Evolutionary conservation across 148 eudicot genomes (phyloP), one percentile per base, ranked within the genome.

Genomic region (Chenopodium album): DNA sequence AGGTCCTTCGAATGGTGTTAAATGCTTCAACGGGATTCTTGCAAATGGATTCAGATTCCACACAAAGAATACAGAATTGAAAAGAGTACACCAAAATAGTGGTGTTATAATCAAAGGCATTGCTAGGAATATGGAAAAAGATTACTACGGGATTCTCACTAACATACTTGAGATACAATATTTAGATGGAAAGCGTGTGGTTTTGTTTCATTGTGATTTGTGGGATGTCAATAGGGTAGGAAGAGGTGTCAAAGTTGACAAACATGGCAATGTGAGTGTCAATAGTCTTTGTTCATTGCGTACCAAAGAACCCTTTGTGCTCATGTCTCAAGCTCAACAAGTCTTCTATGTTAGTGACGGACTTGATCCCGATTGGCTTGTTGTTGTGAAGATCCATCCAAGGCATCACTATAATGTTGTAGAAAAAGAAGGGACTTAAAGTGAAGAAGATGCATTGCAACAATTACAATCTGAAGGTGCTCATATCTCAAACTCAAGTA

Each of bases 231-330:
- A 77, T 63, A 71, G 75, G 29, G 9, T 48, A 7, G 80, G 76
- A 31, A 76, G 56, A 56, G 67, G 84, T 13, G 75, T 82, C 13
- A 82, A 70, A 50, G 20, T 60, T 50, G 76, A 76, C 44, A 82
- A 82, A 20, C 17, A 67, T 82, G 67, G 31, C 31, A 31, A 31
- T 31, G 31, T 31, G 31, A 31, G 31, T 31, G 31, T 31, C 1
- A 31, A 31, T 31, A 31, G 31, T 31, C 31, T 31, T 31, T 31
- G 31, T 31, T 31, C 31, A 31, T 31, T 31, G 31, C 1, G 1
- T 31, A 31, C 31, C 31, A 31, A 31, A 31, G 31, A 31, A 31
- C 31, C 31, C 31, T 31, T 31, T 31, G 31, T 31, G 31, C 31
- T 31, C 31, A 31, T 31, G 31, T 31, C 31, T 31, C 31, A 31